Evolutionary conservation across 306 rosid genomes (phyloP).

Genomic region (Casuarina glauca): DNA sequence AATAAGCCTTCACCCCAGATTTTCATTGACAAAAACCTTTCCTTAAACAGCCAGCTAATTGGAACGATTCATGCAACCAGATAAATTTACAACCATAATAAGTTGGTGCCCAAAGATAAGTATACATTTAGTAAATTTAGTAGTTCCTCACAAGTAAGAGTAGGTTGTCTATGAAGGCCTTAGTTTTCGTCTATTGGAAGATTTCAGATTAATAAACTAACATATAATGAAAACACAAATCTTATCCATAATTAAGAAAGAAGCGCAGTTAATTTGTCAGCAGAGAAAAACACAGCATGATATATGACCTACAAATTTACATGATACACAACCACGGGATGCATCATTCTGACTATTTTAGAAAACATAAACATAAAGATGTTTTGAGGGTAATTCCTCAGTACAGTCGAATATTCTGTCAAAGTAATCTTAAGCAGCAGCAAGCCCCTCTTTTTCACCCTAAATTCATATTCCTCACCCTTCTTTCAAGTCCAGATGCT

Average conservation of each 20-base stretch:
- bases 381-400: conserved; percentile 24
- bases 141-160: too few species aligned
- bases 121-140: too few species aligned
- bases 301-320: conserved; percentile 28
- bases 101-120: too few species aligned
- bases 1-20: too few species aligned
- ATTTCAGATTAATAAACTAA: not conserved
- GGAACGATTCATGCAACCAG: too few species aligned
- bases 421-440: conserved; percentile 20
- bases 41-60: too few species aligned
- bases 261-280: not conserved
- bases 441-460: conserved; percentile 18
- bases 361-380: conserved; percentile 18
- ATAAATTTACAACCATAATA: too few species aligned
- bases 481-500: conserved; percentile 26
- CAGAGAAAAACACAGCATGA: conserved; percentile 2
- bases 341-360: conserved; percentile 30
- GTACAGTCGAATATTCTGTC: conserved; percentile 27
- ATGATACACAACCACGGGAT: conserved; percentile 26
- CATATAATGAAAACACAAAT: not conserved
- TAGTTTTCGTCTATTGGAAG: not conserved
- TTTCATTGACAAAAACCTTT: too few species aligned
- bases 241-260: not conserved
- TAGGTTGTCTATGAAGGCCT: too few species aligned
- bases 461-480: conserved; percentile 31